Conservation (phyloP, 2,329 filamentous ascomycete species). For the Beauveria caledonica region DNA sequence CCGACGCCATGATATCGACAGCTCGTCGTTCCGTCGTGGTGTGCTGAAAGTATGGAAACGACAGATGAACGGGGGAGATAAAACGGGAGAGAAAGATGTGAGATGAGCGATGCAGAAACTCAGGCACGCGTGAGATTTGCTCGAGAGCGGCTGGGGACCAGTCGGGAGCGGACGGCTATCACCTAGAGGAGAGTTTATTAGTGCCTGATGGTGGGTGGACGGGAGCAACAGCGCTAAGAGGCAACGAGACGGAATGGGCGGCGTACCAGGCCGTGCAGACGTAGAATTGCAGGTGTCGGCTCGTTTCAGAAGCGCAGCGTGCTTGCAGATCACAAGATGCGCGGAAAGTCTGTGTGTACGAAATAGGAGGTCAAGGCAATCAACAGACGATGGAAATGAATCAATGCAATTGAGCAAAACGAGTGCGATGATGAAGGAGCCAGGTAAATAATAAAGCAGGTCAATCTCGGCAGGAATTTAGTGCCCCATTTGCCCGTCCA, state of each 20-base stretch:
- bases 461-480: background rate
- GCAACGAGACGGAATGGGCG: background rate
- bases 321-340: background rate
- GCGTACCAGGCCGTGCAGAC: background rate
- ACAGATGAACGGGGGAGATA: background rate
- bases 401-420: background rate
- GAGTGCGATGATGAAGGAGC: conserved; percentile 2
- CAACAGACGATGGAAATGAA: background rate
- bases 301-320: conserved; percentile 8
- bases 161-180: background rate
- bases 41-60: background rate
- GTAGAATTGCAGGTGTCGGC: conserved; percentile 6
- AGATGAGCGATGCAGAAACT: background rate
- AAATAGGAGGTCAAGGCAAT: too few species aligned
- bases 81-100: background rate
- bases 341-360: background rate
- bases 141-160: background rate
- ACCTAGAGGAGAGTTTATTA: conserved; percentile 1
- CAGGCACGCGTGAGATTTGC: background rate
- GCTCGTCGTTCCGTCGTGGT: background rate
- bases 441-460: background rate
- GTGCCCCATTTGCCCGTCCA: too few species aligned
- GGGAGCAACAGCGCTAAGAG: conserved; percentile 4
- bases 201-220: conserved; percentile 11
- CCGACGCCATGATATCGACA: conserved; percentile 45